phyloP scores from a whole-genome alignment of 2,329 filamentous ascomycete genomes.

The Westerdykella aurantiaca region DNA sequence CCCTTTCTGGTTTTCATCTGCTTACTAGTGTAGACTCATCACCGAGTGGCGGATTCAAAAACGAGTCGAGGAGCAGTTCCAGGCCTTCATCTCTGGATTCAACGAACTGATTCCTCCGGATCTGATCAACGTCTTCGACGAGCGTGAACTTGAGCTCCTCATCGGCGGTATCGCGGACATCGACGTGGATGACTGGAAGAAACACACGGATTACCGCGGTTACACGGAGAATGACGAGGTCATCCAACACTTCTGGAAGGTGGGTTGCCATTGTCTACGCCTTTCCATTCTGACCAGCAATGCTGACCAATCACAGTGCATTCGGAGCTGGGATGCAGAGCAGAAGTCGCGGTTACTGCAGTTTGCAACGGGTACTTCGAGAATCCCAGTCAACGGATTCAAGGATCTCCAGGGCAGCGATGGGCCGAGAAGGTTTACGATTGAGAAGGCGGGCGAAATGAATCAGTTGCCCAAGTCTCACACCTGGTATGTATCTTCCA shows the following conservation, averaged over 20 bases:
- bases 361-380: conserved; percentile 94
- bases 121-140: conserved; percentile 96
- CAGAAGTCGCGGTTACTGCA: conserved; percentile 95
- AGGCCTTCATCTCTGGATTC: conserved; percentile 95
- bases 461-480: conserved; percentile 92
- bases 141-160: conserved; percentile 90
- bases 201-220: conserved; percentile 97
- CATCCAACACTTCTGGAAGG: conserved; percentile 97
- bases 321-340: conserved; percentile 94
- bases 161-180: conserved; percentile 99
- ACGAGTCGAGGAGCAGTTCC: conserved; percentile 96
- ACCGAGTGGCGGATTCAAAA: conserved; percentile 99
- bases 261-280: conserved; percentile 21
- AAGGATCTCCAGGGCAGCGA: conserved; percentile 98
- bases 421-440: conserved; percentile 90
- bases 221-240: conserved; percentile 98
- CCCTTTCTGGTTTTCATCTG: neutral
- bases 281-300: neutral
- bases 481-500: conserved; percentile 68
- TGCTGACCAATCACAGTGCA: conserved; percentile 49
- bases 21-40: conserved; percentile 58
- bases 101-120: conserved; percentile 95
- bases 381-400: conserved; percentile 98
- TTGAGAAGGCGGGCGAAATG: conserved; percentile 93
- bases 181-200: conserved; percentile 99